A percentile compares a stretch with the other conserved stretches of the same genome.
Conservation (phyloP, 2,329 filamentous ascomycete species). For the Colletotrichum plurivorum region DNA sequence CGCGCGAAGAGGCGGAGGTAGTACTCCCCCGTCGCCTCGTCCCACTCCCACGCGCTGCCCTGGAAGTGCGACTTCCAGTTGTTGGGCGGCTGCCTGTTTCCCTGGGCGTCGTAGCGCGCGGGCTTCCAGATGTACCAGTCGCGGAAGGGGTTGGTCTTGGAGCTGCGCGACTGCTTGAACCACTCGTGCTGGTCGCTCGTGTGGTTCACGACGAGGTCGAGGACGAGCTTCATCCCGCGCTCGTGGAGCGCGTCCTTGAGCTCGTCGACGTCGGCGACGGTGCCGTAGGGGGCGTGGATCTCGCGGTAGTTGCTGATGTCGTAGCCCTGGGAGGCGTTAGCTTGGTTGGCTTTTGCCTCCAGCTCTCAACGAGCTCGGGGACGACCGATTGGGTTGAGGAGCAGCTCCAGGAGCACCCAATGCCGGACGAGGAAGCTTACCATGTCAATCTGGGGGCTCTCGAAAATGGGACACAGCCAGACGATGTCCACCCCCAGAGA, state of each 20-base stretch:
- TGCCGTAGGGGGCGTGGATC: slow-evolving; percentile 77
- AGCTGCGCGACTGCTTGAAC: slow-evolving; percentile 70
- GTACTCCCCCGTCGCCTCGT: slow-evolving; percentile 64
- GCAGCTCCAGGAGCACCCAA: not conserved
- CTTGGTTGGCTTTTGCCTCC: no score
- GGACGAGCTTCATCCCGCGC: slow-evolving; percentile 77
- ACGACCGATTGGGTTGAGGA: no score
- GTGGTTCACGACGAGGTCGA: slow-evolving; percentile 83
- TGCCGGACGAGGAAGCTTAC: slow-evolving; percentile 42
- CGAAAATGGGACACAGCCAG: slow-evolving; percentile 66
- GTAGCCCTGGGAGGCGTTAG: slow-evolving; percentile 64
- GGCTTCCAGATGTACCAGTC: slow-evolving; percentile 78
- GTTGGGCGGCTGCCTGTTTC: slow-evolving; percentile 72
- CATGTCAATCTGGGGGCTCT: slow-evolving; percentile 76
- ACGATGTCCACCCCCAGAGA: slow-evolving; percentile 71
- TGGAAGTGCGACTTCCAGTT: slow-evolving; percentile 65
- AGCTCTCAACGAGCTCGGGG: no score
- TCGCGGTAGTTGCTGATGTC: slow-evolving; percentile 78
- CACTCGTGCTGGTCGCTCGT: slow-evolving; percentile 71
- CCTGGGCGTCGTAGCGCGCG: slow-evolving; percentile 68
- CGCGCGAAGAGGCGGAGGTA: slow-evolving; percentile 79
- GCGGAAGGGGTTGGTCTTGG: slow-evolving; percentile 67
- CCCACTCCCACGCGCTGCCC: slow-evolving; percentile 64
- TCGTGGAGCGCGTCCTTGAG: slow-evolving; percentile 73
- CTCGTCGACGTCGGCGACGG: slow-evolving; percentile 75